Evolutionary conservation across 192 early-diverging fungal genomes (phyloP).

Genomic region (Linnemannia exigua): DNA sequence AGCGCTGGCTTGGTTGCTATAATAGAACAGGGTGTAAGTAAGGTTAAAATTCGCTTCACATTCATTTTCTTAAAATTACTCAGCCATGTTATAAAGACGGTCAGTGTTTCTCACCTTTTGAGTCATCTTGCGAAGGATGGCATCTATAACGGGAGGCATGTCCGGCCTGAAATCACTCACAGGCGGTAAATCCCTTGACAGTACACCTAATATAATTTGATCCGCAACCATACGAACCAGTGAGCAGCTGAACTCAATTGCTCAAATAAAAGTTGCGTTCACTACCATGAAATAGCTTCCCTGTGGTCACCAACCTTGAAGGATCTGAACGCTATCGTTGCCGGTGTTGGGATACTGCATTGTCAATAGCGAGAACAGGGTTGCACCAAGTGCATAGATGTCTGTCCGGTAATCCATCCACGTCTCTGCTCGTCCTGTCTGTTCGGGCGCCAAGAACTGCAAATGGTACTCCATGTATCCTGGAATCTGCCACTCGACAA

Average conservation of each 20-base stretch:
- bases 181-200: conserved; percentile 38
- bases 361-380: conserved; percentile 42
- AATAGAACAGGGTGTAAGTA: neutral
- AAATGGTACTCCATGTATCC: conserved; percentile 51
- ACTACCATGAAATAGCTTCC: neutral
- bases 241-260: neutral
- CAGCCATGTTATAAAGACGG: neutral
- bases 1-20: conserved; percentile 55
- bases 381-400: conserved; percentile 45
- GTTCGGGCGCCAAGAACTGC: conserved; percentile 49
- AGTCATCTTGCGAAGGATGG: conserved; percentile 46
- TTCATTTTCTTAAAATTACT: no score
- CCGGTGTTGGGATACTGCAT: conserved; percentile 55
- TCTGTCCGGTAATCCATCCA: conserved; percentile 57
- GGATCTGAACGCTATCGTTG: conserved; percentile 47
- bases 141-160: conserved; percentile 45
- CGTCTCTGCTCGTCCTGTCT: conserved; percentile 53
- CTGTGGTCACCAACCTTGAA: conserved; percentile 28
- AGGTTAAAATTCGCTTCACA: neutral
- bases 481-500: conserved; percentile 51
- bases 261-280: no score
- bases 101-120: conserved; percentile 19
- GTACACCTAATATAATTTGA: conserved; percentile 26
- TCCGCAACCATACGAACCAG: neutral
- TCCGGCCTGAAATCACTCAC: conserved; percentile 33